Evolutionary conservation across 108 stramenopile species (phyloP), one percentile per base, ranked within the genome.

Genomic region (Fragilaria radians): DNA sequence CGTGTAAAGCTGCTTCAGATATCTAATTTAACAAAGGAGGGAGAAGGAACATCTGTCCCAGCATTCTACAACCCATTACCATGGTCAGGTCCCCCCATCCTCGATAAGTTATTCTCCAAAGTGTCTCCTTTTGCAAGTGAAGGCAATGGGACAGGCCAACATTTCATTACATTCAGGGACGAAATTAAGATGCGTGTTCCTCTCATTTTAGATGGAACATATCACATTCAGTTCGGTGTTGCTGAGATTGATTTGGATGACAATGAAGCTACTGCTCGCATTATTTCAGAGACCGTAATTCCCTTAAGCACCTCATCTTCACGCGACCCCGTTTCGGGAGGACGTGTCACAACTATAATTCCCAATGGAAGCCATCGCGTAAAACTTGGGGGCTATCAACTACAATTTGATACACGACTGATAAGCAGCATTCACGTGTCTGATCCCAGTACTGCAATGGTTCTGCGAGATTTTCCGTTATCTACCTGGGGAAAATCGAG

Each of bases 141-240:
- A 24, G 63, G 57, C 18, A 34, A 48, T 42, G 62, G 62, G 18
- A 52, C 52, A 47, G 22, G 28, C n/a, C 34, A 46, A 29, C 62
- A 31, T 23, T 80, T 78, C 17, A 59, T 83, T 51, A 66, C 72
- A 28, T 32, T 91, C 62, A 70, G 61, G 26, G 91, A 93, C 48
- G 91, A 93, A 65, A 63, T 87, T 30, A 93, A 93, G 65, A 32
- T 93, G 58, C 83, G 83, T 4, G 69, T 93, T 5, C 91, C 91
- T 23, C 46, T 66, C 36, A 59, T 91, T 26, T 61, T 91, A n/a
- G 86, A 91, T 68, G 85, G 86, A 21, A 78, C 70, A 21, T 79
- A 79, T 59, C 83, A 68, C 48, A 53, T 89, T 33, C 65, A 81
- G 55, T 91, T 91, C 61, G 59, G 77, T 11, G 46, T 91, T 25